Base-by-base conservation (phyloP, 2,329 filamentous ascomycete species). In the Phaeoacremonium minimum region DNA sequence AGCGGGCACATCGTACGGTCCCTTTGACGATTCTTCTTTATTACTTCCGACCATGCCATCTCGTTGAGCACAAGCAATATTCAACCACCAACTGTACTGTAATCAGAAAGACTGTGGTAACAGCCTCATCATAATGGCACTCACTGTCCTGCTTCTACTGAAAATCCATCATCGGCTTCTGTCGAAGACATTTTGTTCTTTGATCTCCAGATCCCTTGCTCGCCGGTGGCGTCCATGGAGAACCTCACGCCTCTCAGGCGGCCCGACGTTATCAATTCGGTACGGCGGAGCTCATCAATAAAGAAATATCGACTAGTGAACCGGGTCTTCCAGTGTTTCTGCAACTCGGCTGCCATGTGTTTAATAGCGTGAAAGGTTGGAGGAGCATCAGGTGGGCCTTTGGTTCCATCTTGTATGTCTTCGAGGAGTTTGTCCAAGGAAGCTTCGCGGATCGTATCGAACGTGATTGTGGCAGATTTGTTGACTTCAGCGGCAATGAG, bases 51-150 rank as follows among this genome's bases (percentile, higher is more conserved):
- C 64, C 14, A 79, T 71, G 15, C 75, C 74, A 45, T 80, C 75
- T 18, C 72, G 66, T 40, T 70, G 60, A 3, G 73, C 75, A 45
- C 74, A 77, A 22, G 71, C 66, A 19, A 77, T 58, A 36, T 75
- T 73, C 14, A 75, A 51, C 73, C 75, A 80, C 75, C 71, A 80
- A 37, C 75, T 79, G 36, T n/a, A 18, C 6, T 2, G 3, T 5
- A 9, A 28, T 39, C 28, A 44, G 36, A 22, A 4, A 7, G 22
- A 6, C 5, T 17, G n/a, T 29, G 9, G 2, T 4, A n/a, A 7
- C 4, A 7, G 15, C 4, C 15, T 14, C 5, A 13, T 2, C 14
- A 6, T 7, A 9, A 17, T 3, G 13, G 11, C 4, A 36, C 42
- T 38, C 14, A 42, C 42, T 38, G 36, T 28, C 42, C 42, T 3